Conservation (phyloP, 2,329 filamentous ascomycete genomes). For the Fusarium sp. region DNA sequence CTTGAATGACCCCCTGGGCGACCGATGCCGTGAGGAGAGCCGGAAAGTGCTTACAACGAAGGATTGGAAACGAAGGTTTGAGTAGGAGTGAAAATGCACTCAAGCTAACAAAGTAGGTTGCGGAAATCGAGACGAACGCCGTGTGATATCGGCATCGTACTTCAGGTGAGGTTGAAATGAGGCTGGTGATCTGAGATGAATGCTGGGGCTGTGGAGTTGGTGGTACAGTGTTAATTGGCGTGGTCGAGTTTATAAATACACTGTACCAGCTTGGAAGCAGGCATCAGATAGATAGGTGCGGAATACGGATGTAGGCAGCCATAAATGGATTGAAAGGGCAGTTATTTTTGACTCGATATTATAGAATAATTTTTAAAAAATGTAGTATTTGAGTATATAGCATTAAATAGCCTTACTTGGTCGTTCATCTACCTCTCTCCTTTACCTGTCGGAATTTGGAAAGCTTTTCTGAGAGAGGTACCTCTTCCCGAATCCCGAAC, state of each 20-base stretch:
- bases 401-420: not conserved
- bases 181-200: conserved; percentile 32
- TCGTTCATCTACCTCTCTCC: not conserved
- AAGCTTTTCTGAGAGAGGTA: not conserved
- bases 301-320: not conserved
- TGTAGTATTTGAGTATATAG: no score
- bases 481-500: not conserved
- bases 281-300: not conserved
- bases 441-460: not conserved
- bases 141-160: conserved; percentile 7
- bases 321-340: not conserved
- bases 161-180: conserved; percentile 33
- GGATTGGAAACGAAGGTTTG: not conserved
- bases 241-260: not conserved
- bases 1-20: not conserved
- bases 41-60: not conserved
- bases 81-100: not conserved
- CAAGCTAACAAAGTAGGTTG: not conserved
- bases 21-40: not conserved
- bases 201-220: conserved; percentile 39
- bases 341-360: not conserved
- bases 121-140: not conserved
- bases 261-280: not conserved
- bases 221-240: not conserved
- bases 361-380: not conserved